Base-by-base conservation (phyloP, 1,284 basidiomycete genomes). In the Austropuccinia psidii region DNA sequence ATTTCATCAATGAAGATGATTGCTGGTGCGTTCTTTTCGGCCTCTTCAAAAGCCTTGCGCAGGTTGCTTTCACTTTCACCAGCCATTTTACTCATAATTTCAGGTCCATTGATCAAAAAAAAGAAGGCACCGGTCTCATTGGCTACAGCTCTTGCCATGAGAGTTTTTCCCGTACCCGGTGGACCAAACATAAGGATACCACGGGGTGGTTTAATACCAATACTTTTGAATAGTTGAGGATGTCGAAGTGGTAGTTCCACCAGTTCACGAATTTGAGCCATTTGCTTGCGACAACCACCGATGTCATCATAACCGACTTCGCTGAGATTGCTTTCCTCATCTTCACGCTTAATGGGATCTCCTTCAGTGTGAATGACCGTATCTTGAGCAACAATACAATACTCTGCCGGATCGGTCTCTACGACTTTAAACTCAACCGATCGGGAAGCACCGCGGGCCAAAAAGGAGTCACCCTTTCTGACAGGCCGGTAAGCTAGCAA, bases 1-100 rank as follows among this genome's bases (percentile, higher is more conserved):
- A 98, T 91, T 84, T 98, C 95, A 83, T 98, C 95, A 80, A 96
- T 96, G 85, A 98, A 98, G 84, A 98, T 98, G 84, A 98, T 98
- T 45, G 95, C 90, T 29, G 95, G 95, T n/a, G 92, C 93, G 84
- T 98, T 98, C 87, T 98, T 98, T 84, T 98, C 95, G 5, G 96
- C 95, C 84, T 98, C 95, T 82, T 98, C 94, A 81, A 98, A 98
- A 6, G 95, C 94, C 82, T 98, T 98, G 77, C 96, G 86, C 75
- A 98, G 83, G 82, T 98, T 98, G 77, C 90, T 93, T 82, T 98
- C 96, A 80, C 88, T 90, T 84, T 98, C 96, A 79, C 94, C 94
- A 74, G 94, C 94, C 94, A 97, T 97, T 85, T 97, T 98, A 80
- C 90, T 93, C 95, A 98, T 98, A 82, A 98, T 98, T 82, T 98